A percentile compares a stretch with the other conserved stretches of the same genome.
These are phyloP conservation scores for Cyclotella sp. DNA, from an alignment of 108 stramenopile genomes.

Conservation along the genomic window DNA sequence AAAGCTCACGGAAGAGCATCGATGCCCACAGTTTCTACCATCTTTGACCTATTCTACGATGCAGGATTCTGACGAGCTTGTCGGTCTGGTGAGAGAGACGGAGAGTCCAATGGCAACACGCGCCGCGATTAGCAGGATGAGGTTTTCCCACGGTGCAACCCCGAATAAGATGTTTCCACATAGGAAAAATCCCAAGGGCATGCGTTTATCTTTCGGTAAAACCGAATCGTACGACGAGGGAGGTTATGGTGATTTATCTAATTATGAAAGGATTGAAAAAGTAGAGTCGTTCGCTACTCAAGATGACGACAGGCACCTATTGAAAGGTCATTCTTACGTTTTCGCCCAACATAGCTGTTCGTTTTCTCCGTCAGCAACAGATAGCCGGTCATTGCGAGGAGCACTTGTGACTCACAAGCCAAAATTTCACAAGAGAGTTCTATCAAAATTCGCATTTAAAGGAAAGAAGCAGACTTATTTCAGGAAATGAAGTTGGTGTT, in stretches of 20 bases:
- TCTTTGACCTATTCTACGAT: slow-evolving; percentile 38
- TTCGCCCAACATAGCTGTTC: slow-evolving; percentile 33
- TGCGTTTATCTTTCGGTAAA: neutral
- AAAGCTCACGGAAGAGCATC: slow-evolving; percentile 19
- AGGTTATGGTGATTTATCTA: neutral
- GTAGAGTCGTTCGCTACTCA: slow-evolving; percentile 1
- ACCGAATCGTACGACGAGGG: neutral
- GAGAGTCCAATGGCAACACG: neutral
- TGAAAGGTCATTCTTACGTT: slow-evolving; percentile 14
- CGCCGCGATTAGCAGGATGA: neutral
- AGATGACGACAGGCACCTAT: neutral
- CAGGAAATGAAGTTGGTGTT: too few species aligned
- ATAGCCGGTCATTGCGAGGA: slow-evolving; percentile 14
- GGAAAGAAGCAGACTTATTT: slow-evolving; percentile 3
- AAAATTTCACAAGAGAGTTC: slow-evolving; percentile 21
- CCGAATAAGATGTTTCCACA: neutral
- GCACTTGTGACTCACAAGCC: slow-evolving; percentile 37
- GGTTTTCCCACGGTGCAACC: neutral
- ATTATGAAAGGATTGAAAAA: neutral
- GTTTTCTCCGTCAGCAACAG: slow-evolving; percentile 12
- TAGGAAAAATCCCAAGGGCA: neutral
- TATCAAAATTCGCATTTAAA: slow-evolving; percentile 8
- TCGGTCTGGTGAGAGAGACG: neutral
- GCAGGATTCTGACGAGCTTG: slow-evolving; percentile 28
- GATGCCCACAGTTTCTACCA: slow-evolving; percentile 48